Conservation (phyloP, 1,139 yeast genomes). For the Waltiozyma sp. region DNA sequence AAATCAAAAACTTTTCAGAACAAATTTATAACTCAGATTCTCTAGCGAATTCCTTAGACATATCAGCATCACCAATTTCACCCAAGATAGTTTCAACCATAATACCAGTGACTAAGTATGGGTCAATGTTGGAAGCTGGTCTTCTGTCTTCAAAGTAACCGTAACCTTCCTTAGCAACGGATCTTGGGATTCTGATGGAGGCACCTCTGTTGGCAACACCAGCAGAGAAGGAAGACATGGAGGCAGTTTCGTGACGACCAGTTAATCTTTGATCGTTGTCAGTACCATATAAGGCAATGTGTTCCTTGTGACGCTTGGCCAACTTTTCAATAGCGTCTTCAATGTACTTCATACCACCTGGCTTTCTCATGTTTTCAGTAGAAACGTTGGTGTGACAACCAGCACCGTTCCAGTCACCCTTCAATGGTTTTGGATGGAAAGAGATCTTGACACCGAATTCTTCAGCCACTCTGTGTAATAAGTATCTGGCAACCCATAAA, state of each 20-base stretch:
- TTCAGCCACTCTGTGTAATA: constrained; percentile 91
- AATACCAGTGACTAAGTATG: constrained; percentile 96
- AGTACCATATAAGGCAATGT: constrained; percentile 87
- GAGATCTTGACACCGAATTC: constrained; percentile 98
- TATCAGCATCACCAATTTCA: constrained; percentile 90
- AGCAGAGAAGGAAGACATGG: constrained; percentile 78
- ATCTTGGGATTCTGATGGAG: constrained; percentile 95
- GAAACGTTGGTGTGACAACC: constrained; percentile 99
- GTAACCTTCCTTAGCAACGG: constrained; percentile 94
- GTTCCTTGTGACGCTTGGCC: constrained; percentile 94
- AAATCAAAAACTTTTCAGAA: constrained; percentile 1
- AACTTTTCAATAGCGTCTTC: constrained; percentile 89
- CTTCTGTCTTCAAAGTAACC: constrained; percentile 99
- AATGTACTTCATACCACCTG: constrained; percentile 93
- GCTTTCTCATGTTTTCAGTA: constrained; percentile 78
- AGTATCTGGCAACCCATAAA: constrained; percentile 91
- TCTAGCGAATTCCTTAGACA: constrained; percentile 80
- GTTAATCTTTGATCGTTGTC: constrained; percentile 94
- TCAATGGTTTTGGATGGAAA: constrained; percentile 97
- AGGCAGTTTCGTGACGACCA: constrained; percentile 97
- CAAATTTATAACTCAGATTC: constrained; percentile 30
- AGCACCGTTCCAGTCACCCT: constrained; percentile 99
- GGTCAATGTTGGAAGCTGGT: constrained; percentile 98
- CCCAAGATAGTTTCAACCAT: constrained; percentile 97
- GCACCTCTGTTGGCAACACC: constrained; percentile 99